Evolutionary conservation across 257 asterid species (phyloP).

Genomic region (Anisodus acutangulus): DNA sequence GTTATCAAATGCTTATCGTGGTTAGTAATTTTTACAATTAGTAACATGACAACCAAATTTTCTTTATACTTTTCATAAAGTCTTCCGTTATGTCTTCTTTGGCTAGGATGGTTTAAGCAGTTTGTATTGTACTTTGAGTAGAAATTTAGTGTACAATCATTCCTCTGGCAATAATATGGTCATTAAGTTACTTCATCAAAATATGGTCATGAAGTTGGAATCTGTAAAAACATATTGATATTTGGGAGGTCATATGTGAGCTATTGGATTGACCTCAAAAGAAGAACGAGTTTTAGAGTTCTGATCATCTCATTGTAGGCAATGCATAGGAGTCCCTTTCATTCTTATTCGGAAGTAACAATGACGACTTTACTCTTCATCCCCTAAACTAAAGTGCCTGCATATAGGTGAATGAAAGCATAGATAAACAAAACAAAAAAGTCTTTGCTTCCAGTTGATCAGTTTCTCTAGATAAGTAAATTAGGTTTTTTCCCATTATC

Average conservation of each 20-base stretch:
- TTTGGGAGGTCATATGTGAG: constrained; percentile 1
- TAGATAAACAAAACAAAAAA: not conserved
- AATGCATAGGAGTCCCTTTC: not conserved
- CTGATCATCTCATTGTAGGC: constrained; percentile 5
- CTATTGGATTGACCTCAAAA: constrained; percentile 3
- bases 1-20: not conserved
- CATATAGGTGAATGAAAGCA: not conserved
- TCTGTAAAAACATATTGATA: not conserved
- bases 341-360: not conserved
- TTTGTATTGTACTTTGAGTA: not conserved
- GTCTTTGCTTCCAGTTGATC: constrained; percentile 18
- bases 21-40: not conserved
- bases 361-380: not conserved
- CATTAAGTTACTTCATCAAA: no score
- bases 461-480: not conserved
- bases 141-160: constrained; percentile 11
- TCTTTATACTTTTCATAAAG: not conserved
- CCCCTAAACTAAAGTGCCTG: not conserved
- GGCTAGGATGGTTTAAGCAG: not conserved
- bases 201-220: constrained; percentile 9
- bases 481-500: not conserved
- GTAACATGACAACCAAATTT: not conserved
- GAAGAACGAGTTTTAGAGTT: constrained; percentile 9
- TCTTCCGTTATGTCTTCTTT: not conserved
- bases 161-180: not conserved